Conservation (phyloP, 768 basidiomycete species). For the Leccinellum rugosiceps region DNA sequence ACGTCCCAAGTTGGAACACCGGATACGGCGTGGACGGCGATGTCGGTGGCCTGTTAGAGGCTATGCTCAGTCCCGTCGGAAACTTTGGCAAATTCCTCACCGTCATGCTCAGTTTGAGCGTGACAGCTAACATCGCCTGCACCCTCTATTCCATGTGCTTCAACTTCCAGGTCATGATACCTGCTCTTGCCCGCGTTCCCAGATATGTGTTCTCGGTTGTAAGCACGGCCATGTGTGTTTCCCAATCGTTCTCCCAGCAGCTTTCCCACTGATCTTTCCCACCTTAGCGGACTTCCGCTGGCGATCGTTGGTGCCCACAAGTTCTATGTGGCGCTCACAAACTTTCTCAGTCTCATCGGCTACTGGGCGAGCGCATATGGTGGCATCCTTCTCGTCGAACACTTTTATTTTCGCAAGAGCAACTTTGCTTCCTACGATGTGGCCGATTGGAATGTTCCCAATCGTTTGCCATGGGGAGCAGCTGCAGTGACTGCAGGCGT, state of each 20-base stretch:
- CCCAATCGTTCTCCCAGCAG: background rate
- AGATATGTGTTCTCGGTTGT: constrained; percentile 68
- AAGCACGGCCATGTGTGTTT: constrained; percentile 60
- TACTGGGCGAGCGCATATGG: constrained; percentile 61
- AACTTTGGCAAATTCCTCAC: constrained; percentile 70
- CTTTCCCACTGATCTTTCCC: constrained; percentile 3
- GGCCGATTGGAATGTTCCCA: constrained; percentile 48
- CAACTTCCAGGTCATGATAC: constrained; percentile 67
- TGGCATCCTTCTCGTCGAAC: constrained; percentile 61
- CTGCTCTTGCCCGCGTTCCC: constrained; percentile 54
- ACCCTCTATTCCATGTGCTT: constrained; percentile 81
- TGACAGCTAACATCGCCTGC: constrained; percentile 77
- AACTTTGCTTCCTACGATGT: constrained; percentile 49
- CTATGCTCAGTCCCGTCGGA: constrained; percentile 57
- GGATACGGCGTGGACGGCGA: constrained; percentile 53
- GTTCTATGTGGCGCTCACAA: constrained; percentile 61
- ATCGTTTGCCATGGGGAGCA: constrained; percentile 55
- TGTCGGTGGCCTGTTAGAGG: constrained; percentile 62
- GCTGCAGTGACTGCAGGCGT: constrained; percentile 55
- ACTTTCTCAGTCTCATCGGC: constrained; percentile 68
- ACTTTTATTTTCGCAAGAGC: constrained; percentile 57
- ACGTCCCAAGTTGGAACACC: constrained; percentile 51
- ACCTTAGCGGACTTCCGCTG: constrained; percentile 56
- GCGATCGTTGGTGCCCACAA: constrained; percentile 65
- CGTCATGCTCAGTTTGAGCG: constrained; percentile 70